phyloP scores from a whole-genome alignment of 2,329 filamentous ascomycete species.

The Alternaria sp. region DNA sequence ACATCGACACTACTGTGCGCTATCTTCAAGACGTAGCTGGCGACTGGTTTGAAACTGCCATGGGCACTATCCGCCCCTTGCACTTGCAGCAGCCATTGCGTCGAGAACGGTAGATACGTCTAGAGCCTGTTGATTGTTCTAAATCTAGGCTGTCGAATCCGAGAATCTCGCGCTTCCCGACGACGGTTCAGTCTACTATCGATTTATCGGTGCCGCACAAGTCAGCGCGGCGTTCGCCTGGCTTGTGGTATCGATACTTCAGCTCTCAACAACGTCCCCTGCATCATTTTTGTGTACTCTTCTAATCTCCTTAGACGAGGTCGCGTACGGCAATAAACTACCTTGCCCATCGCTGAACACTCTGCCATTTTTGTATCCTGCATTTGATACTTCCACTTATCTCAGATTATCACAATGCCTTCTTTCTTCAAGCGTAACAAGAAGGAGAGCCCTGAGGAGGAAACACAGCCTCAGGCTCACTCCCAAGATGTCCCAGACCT shows the following conservation, averaged over 20 bases:
- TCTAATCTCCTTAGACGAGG: slow-evolving; percentile 4
- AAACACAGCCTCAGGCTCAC: slow-evolving; percentile 1
- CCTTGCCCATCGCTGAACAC: slow-evolving; percentile 10
- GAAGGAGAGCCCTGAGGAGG: slow-evolving; percentile 9
- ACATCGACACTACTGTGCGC: slow-evolving; percentile 1
- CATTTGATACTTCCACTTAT: background rate
- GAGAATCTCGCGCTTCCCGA: slow-evolving; percentile 14
- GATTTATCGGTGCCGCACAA: slow-evolving; percentile 16
- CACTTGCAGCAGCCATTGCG: slow-evolving; percentile 10
- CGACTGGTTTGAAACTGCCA: slow-evolving; percentile 6
- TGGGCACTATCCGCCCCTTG: slow-evolving; percentile 11
- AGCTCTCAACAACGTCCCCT: slow-evolving; percentile 11
- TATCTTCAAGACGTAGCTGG: slow-evolving; percentile 2
- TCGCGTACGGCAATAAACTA: slow-evolving; percentile 16
- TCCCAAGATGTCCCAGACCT: slow-evolving; percentile 14
- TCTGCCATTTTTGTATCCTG: background rate
- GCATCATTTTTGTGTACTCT: background rate
- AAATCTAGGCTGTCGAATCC: slow-evolving; percentile 15
- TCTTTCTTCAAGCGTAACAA: slow-evolving; percentile 18
- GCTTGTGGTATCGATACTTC: slow-evolving; percentile 15
- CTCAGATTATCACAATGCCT: slow-evolving; percentile 7
- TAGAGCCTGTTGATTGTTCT: slow-evolving; percentile 11
- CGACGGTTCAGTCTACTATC: slow-evolving; percentile 13
- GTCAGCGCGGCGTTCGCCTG: slow-evolving; percentile 10
- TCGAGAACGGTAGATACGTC: slow-evolving; percentile 5